Evolutionary conservation across 345 rosid species (phyloP).

Genomic region (Syzygium jambos): DNA sequence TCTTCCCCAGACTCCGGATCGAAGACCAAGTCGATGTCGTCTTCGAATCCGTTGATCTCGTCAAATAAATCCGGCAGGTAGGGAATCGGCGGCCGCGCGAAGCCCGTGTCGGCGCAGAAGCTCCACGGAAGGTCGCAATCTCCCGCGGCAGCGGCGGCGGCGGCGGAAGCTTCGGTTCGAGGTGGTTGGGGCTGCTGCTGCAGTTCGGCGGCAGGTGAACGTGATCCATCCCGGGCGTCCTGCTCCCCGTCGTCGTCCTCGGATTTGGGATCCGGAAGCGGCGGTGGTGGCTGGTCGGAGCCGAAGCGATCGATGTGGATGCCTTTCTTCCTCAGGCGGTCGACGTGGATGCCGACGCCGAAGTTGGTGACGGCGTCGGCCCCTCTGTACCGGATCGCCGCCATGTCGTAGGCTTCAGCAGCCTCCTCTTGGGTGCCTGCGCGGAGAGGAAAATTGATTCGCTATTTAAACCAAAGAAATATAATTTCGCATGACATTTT

Average conservation of each 20-base stretch:
- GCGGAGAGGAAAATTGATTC: background rate
- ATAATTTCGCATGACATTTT: no score
- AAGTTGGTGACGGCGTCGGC: conserved; percentile 89
- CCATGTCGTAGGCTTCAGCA: conserved; percentile 98
- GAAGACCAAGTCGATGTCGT: conserved; percentile 69
- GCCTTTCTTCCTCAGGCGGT: conserved; percentile 58
- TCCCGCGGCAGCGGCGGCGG: background rate
- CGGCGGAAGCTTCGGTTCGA: background rate
- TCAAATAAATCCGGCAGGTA: conserved; percentile 48
- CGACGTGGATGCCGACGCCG: conserved; percentile 51
- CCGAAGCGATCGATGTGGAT: background rate
- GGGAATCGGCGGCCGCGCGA: conserved; percentile 24
- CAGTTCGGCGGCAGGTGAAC: background rate
- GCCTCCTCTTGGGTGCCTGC: conserved; percentile 77
- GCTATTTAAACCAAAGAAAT: background rate
- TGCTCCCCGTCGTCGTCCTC: background rate
- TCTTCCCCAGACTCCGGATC: conserved; percentile 1
- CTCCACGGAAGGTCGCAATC: conserved; percentile 43
- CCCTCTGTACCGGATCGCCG: conserved; percentile 87
- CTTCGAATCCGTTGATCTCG: conserved; percentile 46
- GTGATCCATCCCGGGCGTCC: conserved; percentile 11
- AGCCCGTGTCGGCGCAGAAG: conserved; percentile 41
- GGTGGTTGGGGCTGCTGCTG: background rate
- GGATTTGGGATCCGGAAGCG: background rate
- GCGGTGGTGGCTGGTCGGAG: background rate